phyloP scores from a whole-genome alignment of 495 filamentous ascomycete species.

The Daldinia grandis region DNA sequence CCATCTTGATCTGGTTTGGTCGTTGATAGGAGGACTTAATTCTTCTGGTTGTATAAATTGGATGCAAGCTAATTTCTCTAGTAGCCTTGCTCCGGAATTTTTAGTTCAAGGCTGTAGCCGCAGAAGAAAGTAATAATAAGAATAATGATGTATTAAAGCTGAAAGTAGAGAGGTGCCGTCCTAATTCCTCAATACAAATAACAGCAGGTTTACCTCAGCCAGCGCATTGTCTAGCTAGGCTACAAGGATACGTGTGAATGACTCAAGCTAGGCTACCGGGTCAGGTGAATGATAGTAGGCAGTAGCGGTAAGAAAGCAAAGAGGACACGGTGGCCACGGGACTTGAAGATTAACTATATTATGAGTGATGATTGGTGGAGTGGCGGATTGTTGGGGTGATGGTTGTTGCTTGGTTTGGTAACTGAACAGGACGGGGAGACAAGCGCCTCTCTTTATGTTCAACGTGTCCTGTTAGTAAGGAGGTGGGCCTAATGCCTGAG shows the following conservation, averaged over 20 bases:
- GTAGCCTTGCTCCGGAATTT: constrained; percentile 18
- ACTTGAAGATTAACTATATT: background rate
- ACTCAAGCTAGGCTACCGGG: constrained; percentile 29
- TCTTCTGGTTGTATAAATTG: constrained; percentile 25
- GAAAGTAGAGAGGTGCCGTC: constrained; percentile 54
- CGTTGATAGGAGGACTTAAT: constrained; percentile 50
- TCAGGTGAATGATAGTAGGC: constrained; percentile 25
- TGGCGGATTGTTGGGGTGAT: constrained; percentile 13
- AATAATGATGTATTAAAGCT: constrained; percentile 17
- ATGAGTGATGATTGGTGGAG: constrained; percentile 30
- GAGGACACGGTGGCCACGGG: constrained; percentile 33
- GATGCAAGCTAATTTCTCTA: constrained; percentile 1
- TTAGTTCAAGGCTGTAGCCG: background rate
- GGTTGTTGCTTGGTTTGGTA: constrained; percentile 1
- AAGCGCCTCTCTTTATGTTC: constrained; percentile 44
- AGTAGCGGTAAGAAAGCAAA: constrained; percentile 7
- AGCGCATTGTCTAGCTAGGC: constrained; percentile 28
- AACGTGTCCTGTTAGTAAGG: constrained; percentile 44
- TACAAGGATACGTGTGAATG: constrained; percentile 23
- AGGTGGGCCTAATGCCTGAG: constrained; percentile 27
- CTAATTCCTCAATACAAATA: constrained; percentile 55
- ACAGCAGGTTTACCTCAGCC: constrained; percentile 32
- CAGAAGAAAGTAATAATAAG: constrained; percentile 18
- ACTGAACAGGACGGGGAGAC: constrained; percentile 14
- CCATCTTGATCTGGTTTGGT: constrained; percentile 45